Evolutionary conservation across 1,139 yeast species (phyloP), one percentile per base, ranked within the genome.

Genomic region (Debaryomycetaceae sp.): DNA sequence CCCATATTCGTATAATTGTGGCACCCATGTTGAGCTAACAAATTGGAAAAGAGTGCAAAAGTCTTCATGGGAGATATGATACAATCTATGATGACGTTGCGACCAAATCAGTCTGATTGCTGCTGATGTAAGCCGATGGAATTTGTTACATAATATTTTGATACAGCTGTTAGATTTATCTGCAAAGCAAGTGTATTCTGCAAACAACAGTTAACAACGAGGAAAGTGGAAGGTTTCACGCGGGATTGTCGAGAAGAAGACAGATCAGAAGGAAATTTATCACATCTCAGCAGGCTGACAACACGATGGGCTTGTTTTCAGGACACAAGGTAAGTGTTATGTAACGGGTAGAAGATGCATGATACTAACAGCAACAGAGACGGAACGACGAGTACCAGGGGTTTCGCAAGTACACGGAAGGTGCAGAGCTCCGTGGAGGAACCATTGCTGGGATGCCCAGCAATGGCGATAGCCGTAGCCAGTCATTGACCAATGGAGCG

Each of bases 381-480:
- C 40, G 44, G 39, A 36, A 39, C 30, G 47, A 44, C 17, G 32
- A 48, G 8, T 56, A 57, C 38, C 73, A 68, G 40, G 76, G 76
- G 18, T 70, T 70, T 47, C 55, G 59, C 41, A 67, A 61, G 47
- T 70, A 70, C 50, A 53, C 59, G 16, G 63, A 61, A 16, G 71
- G 67, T 41, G 45, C 63, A 34, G 56, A 58, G 42, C 50, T 60
- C 15, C 63, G 62, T 46, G 61, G 55, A 41, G 53, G 46, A 29
- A 46, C 46, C 31, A 56, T 53, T 22, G 60, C 65, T 7, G 65
- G 65, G 1, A 47, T 59, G 11, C 65, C 66, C 1, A 50, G 49
- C 45, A 49, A 41, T 26, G 61, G 59, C 15, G 37, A 39, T 33
- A 22, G 45, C 32, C 40, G 65, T 24, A 43, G 56, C 16, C 63